Conservation (phyloP, 2,329 filamentous ascomycete genomes). For the Paraphaeosphaeria sporulosa region DNA sequence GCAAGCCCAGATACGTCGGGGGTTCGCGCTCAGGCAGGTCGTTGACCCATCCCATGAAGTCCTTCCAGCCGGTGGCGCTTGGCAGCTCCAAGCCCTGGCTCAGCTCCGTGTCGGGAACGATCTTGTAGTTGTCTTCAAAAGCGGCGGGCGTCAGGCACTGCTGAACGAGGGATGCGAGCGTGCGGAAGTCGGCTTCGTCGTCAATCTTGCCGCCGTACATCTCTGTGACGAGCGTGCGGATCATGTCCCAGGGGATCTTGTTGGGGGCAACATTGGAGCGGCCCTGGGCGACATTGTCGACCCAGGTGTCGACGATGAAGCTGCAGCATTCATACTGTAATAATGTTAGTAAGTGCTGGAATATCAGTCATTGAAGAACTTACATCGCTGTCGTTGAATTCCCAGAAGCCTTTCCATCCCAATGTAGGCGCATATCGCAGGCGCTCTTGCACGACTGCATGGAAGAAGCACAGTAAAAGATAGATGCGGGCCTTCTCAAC, state of each 20-base stretch:
- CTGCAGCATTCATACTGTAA: slow-evolving; percentile 92
- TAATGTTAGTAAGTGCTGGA: slow-evolving; percentile 37
- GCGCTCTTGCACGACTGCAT: slow-evolving; percentile 94
- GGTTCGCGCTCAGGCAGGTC: slow-evolving; percentile 92
- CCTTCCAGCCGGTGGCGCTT: slow-evolving; percentile 78
- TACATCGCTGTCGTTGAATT: slow-evolving; percentile 99
- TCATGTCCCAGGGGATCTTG: slow-evolving; percentile 96
- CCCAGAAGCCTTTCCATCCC: slow-evolving; percentile 99
- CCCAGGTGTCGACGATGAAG: slow-evolving; percentile 94
- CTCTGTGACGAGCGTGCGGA: slow-evolving; percentile 87
- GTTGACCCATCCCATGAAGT: slow-evolving; percentile 92
- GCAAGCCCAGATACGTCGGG: slow-evolving; percentile 91
- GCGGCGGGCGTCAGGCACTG: slow-evolving; percentile 84
- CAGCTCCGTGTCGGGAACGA: slow-evolving; percentile 69
- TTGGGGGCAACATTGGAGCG: slow-evolving; percentile 92
- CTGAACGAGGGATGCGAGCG: slow-evolving; percentile 76
- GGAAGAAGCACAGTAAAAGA: slow-evolving; percentile 88
- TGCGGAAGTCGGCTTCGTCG: slow-evolving; percentile 81
- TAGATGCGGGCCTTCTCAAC: slow-evolving; percentile 92
- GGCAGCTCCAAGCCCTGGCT: slow-evolving; percentile 75
- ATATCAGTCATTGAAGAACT: slow-evolving; percentile 55
- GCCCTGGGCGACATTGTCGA: slow-evolving; percentile 80
- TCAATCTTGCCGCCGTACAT: slow-evolving; percentile 99
- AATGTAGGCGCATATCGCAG: slow-evolving; percentile 91
- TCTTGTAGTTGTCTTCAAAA: slow-evolving; percentile 90